Conservation (phyloP, 2,329 filamentous ascomycete genomes). For the Claviceps pusilla region DNA sequence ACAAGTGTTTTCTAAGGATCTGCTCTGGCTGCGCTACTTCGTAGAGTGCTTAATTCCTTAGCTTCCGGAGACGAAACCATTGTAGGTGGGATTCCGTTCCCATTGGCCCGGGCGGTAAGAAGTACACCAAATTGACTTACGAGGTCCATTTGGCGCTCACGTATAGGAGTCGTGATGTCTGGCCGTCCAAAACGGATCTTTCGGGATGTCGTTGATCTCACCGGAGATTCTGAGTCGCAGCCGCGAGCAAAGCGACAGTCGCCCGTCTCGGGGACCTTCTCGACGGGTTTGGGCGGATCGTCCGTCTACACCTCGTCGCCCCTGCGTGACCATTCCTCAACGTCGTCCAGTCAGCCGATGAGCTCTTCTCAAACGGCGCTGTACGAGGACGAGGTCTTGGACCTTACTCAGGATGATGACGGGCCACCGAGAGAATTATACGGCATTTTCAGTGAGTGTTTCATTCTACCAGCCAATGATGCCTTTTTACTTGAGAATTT, state of each 20-base stretch:
- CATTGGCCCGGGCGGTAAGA: not conserved
- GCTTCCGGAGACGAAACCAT: not conserved
- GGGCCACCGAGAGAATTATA: conserved; percentile 30
- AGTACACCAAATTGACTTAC: not conserved
- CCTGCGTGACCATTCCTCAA: conserved; percentile 1
- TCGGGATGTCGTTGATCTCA: conserved; percentile 26
- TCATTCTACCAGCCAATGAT: not conserved
- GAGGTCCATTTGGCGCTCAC: not conserved
- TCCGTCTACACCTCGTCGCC: conserved; percentile 6
- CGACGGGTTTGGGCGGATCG: conserved; percentile 9
- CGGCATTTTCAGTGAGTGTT: conserved; percentile 26
- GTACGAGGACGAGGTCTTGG: conserved; percentile 25
- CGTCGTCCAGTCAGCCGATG: conserved; percentile 3
- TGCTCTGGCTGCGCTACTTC: not conserved
- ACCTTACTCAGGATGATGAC: conserved; percentile 30
- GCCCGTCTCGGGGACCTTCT: conserved; percentile 5
- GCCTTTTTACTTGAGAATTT: not conserved
- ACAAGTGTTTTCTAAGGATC: not conserved
- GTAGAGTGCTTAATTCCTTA: not conserved
- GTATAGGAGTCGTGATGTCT: conserved; percentile 4
- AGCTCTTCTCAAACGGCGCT: conserved; percentile 1
- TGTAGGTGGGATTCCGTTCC: not conserved
- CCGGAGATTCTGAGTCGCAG: conserved; percentile 18
- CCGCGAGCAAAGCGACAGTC: conserved; percentile 15
- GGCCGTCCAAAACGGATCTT: conserved; percentile 20